Evolutionary conservation across 495 filamentous ascomycete genomes (phyloP), one percentile per base, ranked within the genome.

Genomic region (Neurospora tetrasperma): DNA sequence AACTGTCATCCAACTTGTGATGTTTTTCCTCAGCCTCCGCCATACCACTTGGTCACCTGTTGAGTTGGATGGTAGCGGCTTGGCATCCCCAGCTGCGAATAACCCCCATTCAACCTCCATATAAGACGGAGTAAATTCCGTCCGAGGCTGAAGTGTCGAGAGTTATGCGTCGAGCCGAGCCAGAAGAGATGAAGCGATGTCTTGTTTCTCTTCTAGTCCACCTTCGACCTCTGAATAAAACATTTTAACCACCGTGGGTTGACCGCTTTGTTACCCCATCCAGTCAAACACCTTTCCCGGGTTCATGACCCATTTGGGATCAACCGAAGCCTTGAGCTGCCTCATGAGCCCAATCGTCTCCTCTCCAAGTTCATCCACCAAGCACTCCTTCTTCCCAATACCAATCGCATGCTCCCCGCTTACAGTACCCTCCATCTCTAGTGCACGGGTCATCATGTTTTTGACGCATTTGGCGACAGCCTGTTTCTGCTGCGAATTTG

Each of bases 351-450:
- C 72, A 38, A 82, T 73, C 14, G 81, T 78, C 38, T 76, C 75
- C 40, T 62, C 46, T 14, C 81, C 80, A 3, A 82, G 69, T 74
- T 82, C 80, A 2, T 81, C 75, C 16, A 75, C 54, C n/a, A 82
- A 68, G 41, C 71, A 74, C 2, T 70, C 77, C 74, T 80, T 80
- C 73, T 82, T 82, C 0, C 81, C 81, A 54, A 82, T 78, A 11
- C 81, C 80, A 44, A 82, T 81, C 3, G 75, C 80, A 69, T 82
- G 81, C 70, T 82, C 79, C 31, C 81, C 81, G 6, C 76, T 76
- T n/a, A 82, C 81, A 0, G 81, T 82, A 9, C 81, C 81, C 42
- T 79, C 80, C 80, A 82, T 80, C 70, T 81, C 80, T 8, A 82
- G 42, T n/a, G 81, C 80, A 70, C 68, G 71, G 0, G 69, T 46